Conservation (phyloP, 225 moss, liverwort and hornwort species). For the Polytrichum commune region DNA sequence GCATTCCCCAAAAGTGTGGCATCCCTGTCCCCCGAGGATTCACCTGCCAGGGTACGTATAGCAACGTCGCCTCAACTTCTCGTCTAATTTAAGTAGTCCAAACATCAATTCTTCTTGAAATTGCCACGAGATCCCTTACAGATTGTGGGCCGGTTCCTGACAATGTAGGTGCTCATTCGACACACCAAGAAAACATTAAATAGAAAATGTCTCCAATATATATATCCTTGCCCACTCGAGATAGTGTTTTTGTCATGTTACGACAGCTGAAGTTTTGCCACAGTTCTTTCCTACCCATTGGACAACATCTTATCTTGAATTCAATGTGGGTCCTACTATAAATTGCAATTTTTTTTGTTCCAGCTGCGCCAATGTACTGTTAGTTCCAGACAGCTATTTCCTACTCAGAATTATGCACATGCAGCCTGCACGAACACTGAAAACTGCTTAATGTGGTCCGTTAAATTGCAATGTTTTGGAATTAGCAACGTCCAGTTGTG, state of each 20-base stretch:
- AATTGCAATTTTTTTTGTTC: background rate
- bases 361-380: background rate
- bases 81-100: background rate
- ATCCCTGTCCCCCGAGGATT: slow-evolving; percentile 36
- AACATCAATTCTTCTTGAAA: background rate
- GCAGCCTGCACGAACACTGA: background rate
- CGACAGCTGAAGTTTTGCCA: too few relatives aligned
- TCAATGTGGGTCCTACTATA: too few relatives aligned
- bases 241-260: too few relatives aligned
- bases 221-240: too few relatives aligned
- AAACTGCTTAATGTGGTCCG: background rate
- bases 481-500: too few relatives aligned
- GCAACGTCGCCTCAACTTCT: background rate
- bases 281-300: too few relatives aligned
- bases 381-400: background rate
- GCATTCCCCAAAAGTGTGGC: slow-evolving; percentile 40
- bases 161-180: too few relatives aligned
- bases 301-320: too few relatives aligned
- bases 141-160: too few relatives aligned
- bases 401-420: background rate
- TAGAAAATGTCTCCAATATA: background rate
- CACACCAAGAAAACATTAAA: background rate
- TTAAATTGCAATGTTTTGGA: background rate
- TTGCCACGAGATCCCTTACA: background rate
- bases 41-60: slow-evolving; percentile 25